Percentiles rank a stretch among this genome's conserved stretches.
Evolutionary conservation across 768 basidiomycete species (phyloP).

Genomic region (Suillus decipiens): DNA sequence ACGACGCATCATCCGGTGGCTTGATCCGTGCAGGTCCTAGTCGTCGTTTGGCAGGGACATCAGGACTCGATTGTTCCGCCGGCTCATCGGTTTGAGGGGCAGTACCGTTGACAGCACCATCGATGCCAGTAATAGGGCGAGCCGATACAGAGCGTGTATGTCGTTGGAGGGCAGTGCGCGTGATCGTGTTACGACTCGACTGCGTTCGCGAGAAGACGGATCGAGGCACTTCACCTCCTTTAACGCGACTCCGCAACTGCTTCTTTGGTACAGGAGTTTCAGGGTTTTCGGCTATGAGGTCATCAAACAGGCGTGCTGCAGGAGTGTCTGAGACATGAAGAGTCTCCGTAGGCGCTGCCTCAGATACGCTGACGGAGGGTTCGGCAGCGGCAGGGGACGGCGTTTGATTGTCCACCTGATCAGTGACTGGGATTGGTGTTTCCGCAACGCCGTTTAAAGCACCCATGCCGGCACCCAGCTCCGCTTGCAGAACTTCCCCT

Average conservation of each 20-base stretch:
- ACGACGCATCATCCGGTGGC: slow-evolving; percentile 12
- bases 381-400: slow-evolving; percentile 21
- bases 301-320: slow-evolving; percentile 36
- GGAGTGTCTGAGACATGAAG: slow-evolving; percentile 17
- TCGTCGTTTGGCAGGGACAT: slow-evolving; percentile 31
- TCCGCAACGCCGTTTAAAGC: slow-evolving; percentile 10
- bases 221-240: slow-evolving; percentile 16
- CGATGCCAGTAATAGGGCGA: slow-evolving; percentile 19
- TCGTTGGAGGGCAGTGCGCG: slow-evolving; percentile 5
- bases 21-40: slow-evolving; percentile 34
- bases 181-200: slow-evolving; percentile 13
- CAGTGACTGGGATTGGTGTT: slow-evolving; percentile 18
- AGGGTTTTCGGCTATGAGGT: slow-evolving; percentile 21
- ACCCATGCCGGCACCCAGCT: slow-evolving; percentile 18
- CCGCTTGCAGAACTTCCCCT: slow-evolving; percentile 29
- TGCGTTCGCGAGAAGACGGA: slow-evolving; percentile 17
- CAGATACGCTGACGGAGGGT: slow-evolving; percentile 18
- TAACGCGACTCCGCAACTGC: slow-evolving; percentile 19
- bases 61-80: slow-evolving; percentile 6
- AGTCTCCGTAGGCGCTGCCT: slow-evolving; percentile 11
- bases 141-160: slow-evolving; percentile 22
- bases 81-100: slow-evolving; percentile 13
- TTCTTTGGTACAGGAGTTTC: slow-evolving; percentile 20
- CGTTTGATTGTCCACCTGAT: slow-evolving; percentile 23
- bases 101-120: slow-evolving; percentile 13